These are phyloP conservation scores for Funneliformis caledonium DNA, from an alignment of 371 early-diverging fungal species.

Conservation along the genomic window DNA sequence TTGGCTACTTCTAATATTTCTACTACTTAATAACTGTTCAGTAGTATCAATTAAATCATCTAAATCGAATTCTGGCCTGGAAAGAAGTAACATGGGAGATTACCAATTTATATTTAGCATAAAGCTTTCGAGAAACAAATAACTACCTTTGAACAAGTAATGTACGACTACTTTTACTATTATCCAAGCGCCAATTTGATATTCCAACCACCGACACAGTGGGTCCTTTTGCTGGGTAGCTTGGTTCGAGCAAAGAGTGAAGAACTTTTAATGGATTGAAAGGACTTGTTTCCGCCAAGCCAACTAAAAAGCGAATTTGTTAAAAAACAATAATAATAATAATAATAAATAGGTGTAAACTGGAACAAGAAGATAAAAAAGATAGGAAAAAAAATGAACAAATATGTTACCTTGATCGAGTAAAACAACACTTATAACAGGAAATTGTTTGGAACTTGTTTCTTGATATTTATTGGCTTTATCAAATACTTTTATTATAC, in stretches of 20 bases:
- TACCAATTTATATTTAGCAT: neutral
- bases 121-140: too few species aligned
- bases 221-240: slow-evolving; percentile 36
- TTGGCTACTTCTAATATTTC: neutral
- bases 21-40: neutral
- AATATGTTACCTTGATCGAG: slow-evolving; percentile 38
- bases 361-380: neutral
- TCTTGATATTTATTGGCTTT: slow-evolving; percentile 38
- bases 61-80: slow-evolving; percentile 9
- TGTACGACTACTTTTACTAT: slow-evolving; percentile 39
- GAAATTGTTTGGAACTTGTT: slow-evolving; percentile 33
- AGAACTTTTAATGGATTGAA: slow-evolving; percentile 43
- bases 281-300: slow-evolving; percentile 41
- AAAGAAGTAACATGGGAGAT: neutral
- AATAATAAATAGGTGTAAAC: slow-evolving; percentile 18
- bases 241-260: slow-evolving; percentile 41
- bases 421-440: slow-evolving; percentile 34
- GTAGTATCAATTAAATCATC: slow-evolving; percentile 39
- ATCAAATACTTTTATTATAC: slow-evolving; percentile 42
- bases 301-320: neutral
- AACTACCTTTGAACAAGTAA: neutral
- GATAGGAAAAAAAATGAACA: slow-evolving; percentile 29
- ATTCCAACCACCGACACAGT: slow-evolving; percentile 37
- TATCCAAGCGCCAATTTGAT: slow-evolving; percentile 37
- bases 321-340: neutral